Percentiles rank a stretch among this genome's conserved stretches.
These are phyloP conservation scores for Fusarium pseudoanthophilum DNA, from an alignment of 2,329 filamentous ascomycete genomes.

Conservation along the genomic window DNA sequence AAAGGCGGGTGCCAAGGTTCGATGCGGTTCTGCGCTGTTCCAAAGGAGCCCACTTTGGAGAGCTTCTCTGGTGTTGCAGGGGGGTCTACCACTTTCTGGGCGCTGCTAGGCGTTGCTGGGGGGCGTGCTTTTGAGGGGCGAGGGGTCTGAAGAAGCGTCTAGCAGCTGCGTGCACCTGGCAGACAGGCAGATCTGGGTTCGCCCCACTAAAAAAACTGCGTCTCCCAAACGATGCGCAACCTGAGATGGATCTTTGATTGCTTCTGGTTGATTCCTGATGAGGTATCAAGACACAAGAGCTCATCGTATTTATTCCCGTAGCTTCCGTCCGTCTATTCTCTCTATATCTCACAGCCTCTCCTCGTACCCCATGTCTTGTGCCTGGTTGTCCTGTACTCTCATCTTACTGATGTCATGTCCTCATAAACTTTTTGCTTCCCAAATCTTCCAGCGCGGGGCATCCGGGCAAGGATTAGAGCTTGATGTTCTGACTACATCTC, in stretches of 20 bases:
- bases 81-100: constrained; percentile 39
- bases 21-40: constrained; percentile 58
- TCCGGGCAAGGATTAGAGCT: constrained; percentile 23
- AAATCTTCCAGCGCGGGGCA: constrained; percentile 50
- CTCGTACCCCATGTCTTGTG: not conserved
- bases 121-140: constrained; percentile 40
- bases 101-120: constrained; percentile 31
- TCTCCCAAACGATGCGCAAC: constrained; percentile 26
- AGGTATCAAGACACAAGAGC: not conserved
- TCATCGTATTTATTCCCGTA: constrained; percentile 24
- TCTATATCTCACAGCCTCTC: constrained; percentile 3
- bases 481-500: constrained; percentile 34
- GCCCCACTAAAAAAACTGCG: constrained; percentile 35
- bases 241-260: constrained; percentile 24
- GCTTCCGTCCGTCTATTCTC: constrained; percentile 18
- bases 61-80: constrained; percentile 35
- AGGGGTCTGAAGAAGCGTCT: constrained; percentile 48
- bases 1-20: constrained; percentile 53
- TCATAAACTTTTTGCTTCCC: constrained; percentile 37
- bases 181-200: constrained; percentile 37
- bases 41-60: constrained; percentile 52
- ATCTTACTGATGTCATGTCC: constrained; percentile 48
- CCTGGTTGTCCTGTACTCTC: not conserved
- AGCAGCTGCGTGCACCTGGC: constrained; percentile 44
- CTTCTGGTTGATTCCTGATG: constrained; percentile 28